Evolutionary conservation across 2,329 filamentous ascomycete genomes (phyloP).

Genomic region (Alternaria sp.): DNA sequence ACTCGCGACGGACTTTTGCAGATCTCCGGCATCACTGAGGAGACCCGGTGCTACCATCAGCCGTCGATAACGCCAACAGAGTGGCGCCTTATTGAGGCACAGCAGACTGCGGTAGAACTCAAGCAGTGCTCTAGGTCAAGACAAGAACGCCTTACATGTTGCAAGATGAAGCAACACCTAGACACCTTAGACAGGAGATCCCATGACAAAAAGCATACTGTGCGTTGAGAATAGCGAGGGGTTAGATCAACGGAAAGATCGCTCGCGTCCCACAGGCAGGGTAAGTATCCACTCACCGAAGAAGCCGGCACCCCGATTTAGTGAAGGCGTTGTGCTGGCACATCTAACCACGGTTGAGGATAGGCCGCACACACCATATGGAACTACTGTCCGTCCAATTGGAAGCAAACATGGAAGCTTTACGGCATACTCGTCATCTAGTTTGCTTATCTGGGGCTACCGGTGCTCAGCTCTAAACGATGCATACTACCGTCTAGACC

Average conservation of each 20-base stretch:
- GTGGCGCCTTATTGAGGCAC: constrained; percentile 8
- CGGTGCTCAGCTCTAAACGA: constrained; percentile 26
- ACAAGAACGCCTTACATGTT: background rate
- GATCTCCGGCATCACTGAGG: constrained; percentile 33
- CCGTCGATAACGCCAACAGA: constrained; percentile 25
- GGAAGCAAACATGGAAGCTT: constrained; percentile 25
- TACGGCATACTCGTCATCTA: constrained; percentile 35
- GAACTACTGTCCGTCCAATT: constrained; percentile 25
- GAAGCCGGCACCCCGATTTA: constrained; percentile 27
- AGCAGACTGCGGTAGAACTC: constrained; percentile 8
- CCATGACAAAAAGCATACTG: constrained; percentile 9
- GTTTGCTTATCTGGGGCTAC: constrained; percentile 29
- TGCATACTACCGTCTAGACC: constrained; percentile 29
- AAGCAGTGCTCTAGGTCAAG: constrained; percentile 4
- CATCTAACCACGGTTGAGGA: constrained; percentile 18
- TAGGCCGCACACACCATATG: constrained; percentile 16
- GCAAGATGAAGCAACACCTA: background rate
- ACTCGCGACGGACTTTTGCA: constrained; percentile 22
- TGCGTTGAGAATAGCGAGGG: constrained; percentile 4
- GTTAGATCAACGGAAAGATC: constrained; percentile 13
- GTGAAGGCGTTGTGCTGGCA: constrained; percentile 20
- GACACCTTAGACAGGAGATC: constrained; percentile 10
- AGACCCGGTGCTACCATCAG: constrained; percentile 32
- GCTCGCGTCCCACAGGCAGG: constrained; percentile 7
- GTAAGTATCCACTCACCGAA: constrained; percentile 11